Evolutionary conservation across 2,329 filamentous ascomycete genomes (phyloP).

Genomic region (Fusarium floridanum): DNA sequence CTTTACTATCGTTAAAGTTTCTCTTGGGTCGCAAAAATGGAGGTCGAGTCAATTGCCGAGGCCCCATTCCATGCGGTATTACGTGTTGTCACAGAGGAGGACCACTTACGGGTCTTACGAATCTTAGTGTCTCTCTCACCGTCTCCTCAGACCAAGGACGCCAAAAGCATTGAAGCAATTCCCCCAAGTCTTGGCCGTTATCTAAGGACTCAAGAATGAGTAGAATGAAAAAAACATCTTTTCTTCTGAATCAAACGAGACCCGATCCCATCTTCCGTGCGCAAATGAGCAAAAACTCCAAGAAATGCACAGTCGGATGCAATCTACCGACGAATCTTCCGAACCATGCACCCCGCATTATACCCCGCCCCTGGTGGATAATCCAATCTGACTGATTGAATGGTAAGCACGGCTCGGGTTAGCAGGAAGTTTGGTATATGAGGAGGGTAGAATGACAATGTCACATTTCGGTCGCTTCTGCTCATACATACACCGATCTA

Average conservation of each 20-base stretch:
- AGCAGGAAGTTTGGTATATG: background rate
- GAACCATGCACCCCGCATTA: background rate
- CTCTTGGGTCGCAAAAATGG: background rate
- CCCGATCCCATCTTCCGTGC: background rate
- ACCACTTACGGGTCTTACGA: background rate
- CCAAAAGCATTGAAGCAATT: background rate
- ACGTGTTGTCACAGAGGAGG: background rate
- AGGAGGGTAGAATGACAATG: background rate
- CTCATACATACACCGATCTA: background rate
- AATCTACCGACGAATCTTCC: constrained; percentile 3
- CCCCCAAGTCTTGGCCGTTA: background rate
- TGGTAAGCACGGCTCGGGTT: constrained; percentile 16
- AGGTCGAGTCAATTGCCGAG: background rate
- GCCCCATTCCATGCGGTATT: background rate
- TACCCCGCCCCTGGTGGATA: constrained; percentile 7
- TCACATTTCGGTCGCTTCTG: background rate
- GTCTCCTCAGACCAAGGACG: background rate
- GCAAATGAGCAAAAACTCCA: background rate
- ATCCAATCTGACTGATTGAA: constrained; percentile 27
- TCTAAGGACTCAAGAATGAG: background rate
- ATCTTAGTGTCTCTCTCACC: background rate
- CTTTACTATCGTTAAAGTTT: background rate
- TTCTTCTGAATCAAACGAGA: background rate
- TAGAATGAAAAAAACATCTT: background rate
- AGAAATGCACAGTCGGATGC: background rate